phyloP scores from a whole-genome alignment of 1,284 basidiomycete species.

The Ustilago xerochloae region DNA sequence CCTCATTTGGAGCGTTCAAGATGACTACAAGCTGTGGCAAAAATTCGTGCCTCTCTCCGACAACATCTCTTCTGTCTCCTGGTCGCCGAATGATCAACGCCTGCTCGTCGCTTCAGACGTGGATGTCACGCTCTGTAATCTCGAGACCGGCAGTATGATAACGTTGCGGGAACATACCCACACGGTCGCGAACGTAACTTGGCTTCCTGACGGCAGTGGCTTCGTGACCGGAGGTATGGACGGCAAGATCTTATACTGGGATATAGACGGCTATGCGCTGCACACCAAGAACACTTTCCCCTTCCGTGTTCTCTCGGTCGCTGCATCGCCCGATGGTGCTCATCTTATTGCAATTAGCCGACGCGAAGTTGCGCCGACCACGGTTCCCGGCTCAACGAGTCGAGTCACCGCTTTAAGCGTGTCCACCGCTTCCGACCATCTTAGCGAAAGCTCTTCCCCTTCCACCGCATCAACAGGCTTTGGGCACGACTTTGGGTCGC shows the following conservation, averaged over 20 bases:
- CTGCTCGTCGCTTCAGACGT: conserved; percentile 53
- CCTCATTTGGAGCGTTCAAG: conserved; percentile 78
- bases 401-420: conserved; percentile 23
- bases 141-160: conserved; percentile 21
- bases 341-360: conserved; percentile 80
- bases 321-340: conserved; percentile 84
- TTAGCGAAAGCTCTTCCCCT: conserved; percentile 31
- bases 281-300: conserved; percentile 79
- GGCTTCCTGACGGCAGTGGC: conserved; percentile 86
- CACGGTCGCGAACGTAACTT: conserved; percentile 84
- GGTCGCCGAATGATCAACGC: conserved; percentile 57
- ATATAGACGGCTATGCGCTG: conserved; percentile 74
- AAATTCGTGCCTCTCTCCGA: conserved; percentile 51
- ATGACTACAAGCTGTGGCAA: conserved; percentile 42
- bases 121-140: conserved; percentile 53
- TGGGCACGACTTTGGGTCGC: conserved; percentile 13
- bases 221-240: conserved; percentile 93
- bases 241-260: conserved; percentile 85
- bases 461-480: conserved; percentile 21
- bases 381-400: conserved; percentile 7
- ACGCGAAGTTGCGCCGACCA: conserved; percentile 25
- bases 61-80: conserved; percentile 72
- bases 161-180: conserved; percentile 79
- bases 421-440: conserved; percentile 35
- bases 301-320: conserved; percentile 88